A percentile compares a stretch with the other conserved stretches of the same genome.
Evolutionary conservation across 2,329 filamentous ascomycete species (phyloP).

Genomic region (Verticillium tricorpus): DNA sequence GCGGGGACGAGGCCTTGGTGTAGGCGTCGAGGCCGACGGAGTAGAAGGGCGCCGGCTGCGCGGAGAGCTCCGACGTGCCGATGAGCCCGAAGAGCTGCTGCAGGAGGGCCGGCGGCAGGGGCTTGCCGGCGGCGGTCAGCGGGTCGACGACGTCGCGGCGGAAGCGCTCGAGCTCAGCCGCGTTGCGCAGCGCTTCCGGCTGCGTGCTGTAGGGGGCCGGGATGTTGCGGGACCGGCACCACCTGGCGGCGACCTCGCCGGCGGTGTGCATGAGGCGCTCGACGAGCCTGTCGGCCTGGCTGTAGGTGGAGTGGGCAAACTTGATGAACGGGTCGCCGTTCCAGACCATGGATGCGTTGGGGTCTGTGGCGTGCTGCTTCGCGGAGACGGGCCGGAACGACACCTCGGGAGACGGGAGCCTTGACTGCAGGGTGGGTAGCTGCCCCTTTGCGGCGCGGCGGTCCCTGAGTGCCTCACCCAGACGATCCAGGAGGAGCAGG

Average conservation of each 20-base stretch:
- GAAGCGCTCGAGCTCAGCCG: constrained; percentile 29
- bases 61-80: constrained; percentile 48
- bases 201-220: constrained; percentile 56
- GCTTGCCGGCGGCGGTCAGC: constrained; percentile 22
- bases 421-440: constrained; percentile 4
- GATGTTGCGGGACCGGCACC: constrained; percentile 54
- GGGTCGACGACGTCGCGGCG: constrained; percentile 33
- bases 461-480: constrained; percentile 41
- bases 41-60: constrained; percentile 50
- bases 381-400: constrained; percentile 29
- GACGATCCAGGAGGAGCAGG: constrained; percentile 40
- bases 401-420: constrained; percentile 29
- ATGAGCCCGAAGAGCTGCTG: constrained; percentile 29
- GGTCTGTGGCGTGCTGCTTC: not conserved
- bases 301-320: constrained; percentile 25
- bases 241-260: constrained; percentile 56
- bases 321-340: constrained; percentile 48
- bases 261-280: constrained; percentile 55
- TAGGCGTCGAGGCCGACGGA: constrained; percentile 57
- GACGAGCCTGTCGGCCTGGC: constrained; percentile 32
- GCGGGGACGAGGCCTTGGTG: constrained; percentile 59
- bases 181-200: constrained; percentile 32
- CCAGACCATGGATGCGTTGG: constrained; percentile 24
- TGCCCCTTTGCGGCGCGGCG: constrained; percentile 12
- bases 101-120: constrained; percentile 23